A percentile compares a stretch with the other conserved stretches of the same genome.
These are phyloP conservation scores for Halenospora varia DNA, from an alignment of 495 filamentous ascomycete species.

Conservation along the genomic window DNA sequence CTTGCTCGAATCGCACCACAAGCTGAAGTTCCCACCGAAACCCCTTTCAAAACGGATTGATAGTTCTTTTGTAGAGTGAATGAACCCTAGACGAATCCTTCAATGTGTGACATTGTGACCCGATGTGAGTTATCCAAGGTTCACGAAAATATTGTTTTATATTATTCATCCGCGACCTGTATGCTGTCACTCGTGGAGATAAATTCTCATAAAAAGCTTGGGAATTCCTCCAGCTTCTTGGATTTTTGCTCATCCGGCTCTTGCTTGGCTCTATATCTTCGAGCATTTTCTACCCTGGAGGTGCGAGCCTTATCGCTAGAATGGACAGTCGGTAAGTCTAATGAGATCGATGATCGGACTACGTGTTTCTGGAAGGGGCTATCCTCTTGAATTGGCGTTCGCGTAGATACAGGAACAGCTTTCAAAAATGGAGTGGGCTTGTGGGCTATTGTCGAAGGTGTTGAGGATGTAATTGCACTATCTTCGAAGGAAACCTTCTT, in stretches of 20 bases:
- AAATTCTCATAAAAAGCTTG: slow-evolving; percentile 18
- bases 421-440: too few relatives aligned
- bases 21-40: slow-evolving; percentile 72
- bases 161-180: too few relatives aligned
- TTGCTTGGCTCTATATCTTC: slow-evolving; percentile 3
- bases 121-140: too few relatives aligned
- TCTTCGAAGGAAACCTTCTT: not conserved
- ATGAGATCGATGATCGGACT: not conserved
- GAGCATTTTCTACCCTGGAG: slow-evolving; percentile 7
- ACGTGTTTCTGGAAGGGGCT: not conserved
- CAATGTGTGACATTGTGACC: too few relatives aligned
- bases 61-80: not conserved
- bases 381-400: not conserved
- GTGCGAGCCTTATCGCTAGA: not conserved
- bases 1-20: slow-evolving; percentile 82
- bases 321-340: too few relatives aligned
- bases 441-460: too few relatives aligned
- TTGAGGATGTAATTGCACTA: not conserved
- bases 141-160: too few relatives aligned
- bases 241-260: slow-evolving; percentile 8
- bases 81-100: too few relatives aligned
- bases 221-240: slow-evolving; percentile 14
- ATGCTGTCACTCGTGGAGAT: not conserved
- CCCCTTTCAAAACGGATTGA: slow-evolving; percentile 46
- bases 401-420: not conserved